Base-by-base conservation (phyloP, 352 stramenopile genomes). In the Phytophthora meadii region DNA sequence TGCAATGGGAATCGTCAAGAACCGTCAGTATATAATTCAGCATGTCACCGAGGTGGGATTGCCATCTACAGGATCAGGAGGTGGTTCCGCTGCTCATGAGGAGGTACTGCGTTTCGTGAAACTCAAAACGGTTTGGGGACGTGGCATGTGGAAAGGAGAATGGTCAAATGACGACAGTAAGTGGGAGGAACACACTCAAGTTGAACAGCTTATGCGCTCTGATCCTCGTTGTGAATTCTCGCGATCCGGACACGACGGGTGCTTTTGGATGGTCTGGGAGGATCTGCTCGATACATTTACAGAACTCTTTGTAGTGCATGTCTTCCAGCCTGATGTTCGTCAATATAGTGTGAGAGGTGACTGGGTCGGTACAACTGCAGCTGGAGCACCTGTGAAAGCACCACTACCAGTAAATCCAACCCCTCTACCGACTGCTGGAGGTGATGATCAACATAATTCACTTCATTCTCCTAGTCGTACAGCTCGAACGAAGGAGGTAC, bases 151-250 rank as follows among this genome's bases (percentile, higher is more conserved):
- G 86, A 89, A 89, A 30, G 86, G 86, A 51, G 86, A 93, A 61
- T 94, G 86, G 86, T 88, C 76, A 17, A 90, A 92, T 53, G 84
- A 92, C 58, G 84, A 92, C 63, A 90, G 76, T 59, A 93, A 93
- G 63, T 94, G 86, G 86, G 86, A 94, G 59, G 86, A 94, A 34
- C 72, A 94, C 60, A 61, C 87, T 30, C 84, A 94, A 42, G 76
- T 92, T 8, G 86, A 93, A 55, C 68, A 88, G 24, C 71, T 78
- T 10, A 64, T 94, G 55, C 81, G 81, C 1, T 76, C 76, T 37
- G 82, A 94, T 53, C 62, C 77, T 2, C 57, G 70, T 51, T 89
- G 76, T 40, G 81, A 81, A 45, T 93, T 93, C 54, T 88, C 82
- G 10, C 82, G 82, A 17, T 85, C 77, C 36, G 86, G 87, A 42